Evolutionary conservation across 352 stramenopile species (phyloP).

Genomic region (Phytophthora rubi): DNA sequence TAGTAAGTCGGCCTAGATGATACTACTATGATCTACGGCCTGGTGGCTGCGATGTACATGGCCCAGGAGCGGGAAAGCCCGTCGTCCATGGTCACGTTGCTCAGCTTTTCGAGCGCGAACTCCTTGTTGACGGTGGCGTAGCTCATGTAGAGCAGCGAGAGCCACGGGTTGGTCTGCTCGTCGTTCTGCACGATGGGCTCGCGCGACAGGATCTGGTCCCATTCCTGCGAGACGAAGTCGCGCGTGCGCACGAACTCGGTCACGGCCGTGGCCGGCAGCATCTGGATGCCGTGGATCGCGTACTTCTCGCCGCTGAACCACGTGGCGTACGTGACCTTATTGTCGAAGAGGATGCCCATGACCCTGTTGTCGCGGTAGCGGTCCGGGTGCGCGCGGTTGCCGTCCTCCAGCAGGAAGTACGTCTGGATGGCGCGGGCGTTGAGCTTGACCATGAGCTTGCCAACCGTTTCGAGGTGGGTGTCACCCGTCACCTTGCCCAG

Average conservation of each 20-base stretch:
- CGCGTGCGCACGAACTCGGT: slow-evolving; percentile 59
- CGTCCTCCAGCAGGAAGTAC: slow-evolving; percentile 57
- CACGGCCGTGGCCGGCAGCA: slow-evolving; percentile 72
- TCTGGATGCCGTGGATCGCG: slow-evolving; percentile 83
- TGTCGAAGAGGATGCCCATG: slow-evolving; percentile 78
- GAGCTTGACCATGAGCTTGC: slow-evolving; percentile 57
- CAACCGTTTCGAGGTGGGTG: slow-evolving; percentile 40
- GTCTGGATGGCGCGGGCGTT: slow-evolving; percentile 53
- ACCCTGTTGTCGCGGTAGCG: slow-evolving; percentile 62
- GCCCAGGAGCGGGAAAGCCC: slow-evolving; percentile 78
- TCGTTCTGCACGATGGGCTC: slow-evolving; percentile 45
- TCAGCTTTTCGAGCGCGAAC: slow-evolving; percentile 57
- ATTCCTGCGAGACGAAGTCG: slow-evolving; percentile 63
- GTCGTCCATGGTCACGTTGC: slow-evolving; percentile 71
- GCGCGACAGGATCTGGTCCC: slow-evolving; percentile 52
- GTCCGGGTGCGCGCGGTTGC: slow-evolving; percentile 49
- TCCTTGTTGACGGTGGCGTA: slow-evolving; percentile 72
- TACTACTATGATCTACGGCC: slow-evolving; percentile 23
- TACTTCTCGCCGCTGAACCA: slow-evolving; percentile 79
- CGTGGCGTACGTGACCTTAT: slow-evolving; percentile 77
- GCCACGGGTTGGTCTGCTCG: slow-evolving; percentile 64
- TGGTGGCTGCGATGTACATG: slow-evolving; percentile 73
- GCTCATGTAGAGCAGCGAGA: slow-evolving; percentile 82
- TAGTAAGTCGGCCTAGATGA: slow-evolving; percentile 11
- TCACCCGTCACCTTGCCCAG: slow-evolving; percentile 46